Evolutionary conservation across 164 flowering plant genomes (phyloP), one percentile per base, ranked within the genome.

Genomic region (Aristolochia contorta): DNA sequence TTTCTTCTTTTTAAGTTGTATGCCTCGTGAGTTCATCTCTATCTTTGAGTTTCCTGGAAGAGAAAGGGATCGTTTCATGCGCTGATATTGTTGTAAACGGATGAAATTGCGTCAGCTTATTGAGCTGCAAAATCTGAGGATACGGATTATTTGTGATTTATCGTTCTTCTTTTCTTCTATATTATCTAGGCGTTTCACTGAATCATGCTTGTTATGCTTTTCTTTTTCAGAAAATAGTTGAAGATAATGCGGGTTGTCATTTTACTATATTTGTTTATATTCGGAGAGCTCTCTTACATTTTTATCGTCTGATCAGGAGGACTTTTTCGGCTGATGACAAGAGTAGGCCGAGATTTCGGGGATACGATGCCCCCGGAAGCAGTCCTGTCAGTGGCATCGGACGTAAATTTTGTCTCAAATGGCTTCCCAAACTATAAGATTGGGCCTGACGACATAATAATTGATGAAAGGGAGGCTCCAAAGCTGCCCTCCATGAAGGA

Each of bases 391-490:
- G 95, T 91, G 14, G 86, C 97, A 15, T 80, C 83, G 18, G 97
- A 94, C 67, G 99, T 94, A 61, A 76, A 81, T 63, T 87, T 94
- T 71, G 70, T 74, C 21, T 73, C 91, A 15, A 76, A 78, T 68
- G 66, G 71, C 21, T 94, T 94, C 70, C 97, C 97, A 0, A 80
- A 78, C 58, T 94, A 94, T 66, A 89, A 76, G 72, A 71, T 86
- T 45, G 96, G 97, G 45, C 74, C 88, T 22, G 77, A 85, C 59
- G 82, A 85, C 65, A 79, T 79, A 69, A 82, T 88, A 47, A 54
- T 85, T 59, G 95, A 91, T 54, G 78, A 74, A 51, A 85, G 82
- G 72, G 93, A 80, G 65, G 86, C 79, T 46, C 54, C 75, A 9
- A 75, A 80, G 47, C 65, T 74, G 37, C 78, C 83, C 37, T 69